Conservation (phyloP, 176 grass and related monocot species). For the Miscanthus lutarioriparius region DNA sequence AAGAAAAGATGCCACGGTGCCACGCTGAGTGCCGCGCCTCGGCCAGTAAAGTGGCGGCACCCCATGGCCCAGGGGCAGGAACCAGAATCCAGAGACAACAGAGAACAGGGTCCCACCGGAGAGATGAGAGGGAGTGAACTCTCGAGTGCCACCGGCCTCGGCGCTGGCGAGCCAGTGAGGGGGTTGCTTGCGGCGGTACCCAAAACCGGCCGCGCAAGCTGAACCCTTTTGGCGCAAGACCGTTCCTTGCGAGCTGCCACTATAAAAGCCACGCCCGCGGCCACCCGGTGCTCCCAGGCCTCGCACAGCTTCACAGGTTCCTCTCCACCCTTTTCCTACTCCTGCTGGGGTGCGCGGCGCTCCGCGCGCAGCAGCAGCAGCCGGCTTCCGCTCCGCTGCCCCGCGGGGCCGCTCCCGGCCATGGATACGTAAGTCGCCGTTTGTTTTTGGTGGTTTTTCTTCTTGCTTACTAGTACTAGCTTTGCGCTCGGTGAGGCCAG, state of each 20-base stretch:
- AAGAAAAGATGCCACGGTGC: background rate
- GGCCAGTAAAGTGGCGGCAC: background rate
- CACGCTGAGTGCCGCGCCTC: background rate
- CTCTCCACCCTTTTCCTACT: background rate
- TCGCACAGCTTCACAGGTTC: background rate
- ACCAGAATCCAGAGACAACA: no score
- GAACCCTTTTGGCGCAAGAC: no score
- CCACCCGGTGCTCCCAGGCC: no score
- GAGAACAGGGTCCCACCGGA: background rate
- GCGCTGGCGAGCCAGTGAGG: background rate
- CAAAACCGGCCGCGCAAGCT: no score
- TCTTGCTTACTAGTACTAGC: background rate
- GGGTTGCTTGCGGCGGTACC: no score
- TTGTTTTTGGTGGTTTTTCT: background rate
- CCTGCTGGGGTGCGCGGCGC: background rate
- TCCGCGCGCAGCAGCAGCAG: background rate
- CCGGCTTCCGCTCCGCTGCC: background rate
- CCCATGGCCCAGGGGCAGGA: background rate
- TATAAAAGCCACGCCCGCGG: background rate
- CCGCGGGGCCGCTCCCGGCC: background rate
- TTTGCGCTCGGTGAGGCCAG: background rate
- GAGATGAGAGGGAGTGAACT: no score
- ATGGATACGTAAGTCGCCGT: conserved; percentile 41
- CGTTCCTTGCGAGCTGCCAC: no score
- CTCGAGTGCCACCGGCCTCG: background rate